phyloP scores from a whole-genome alignment of 2,329 filamentous ascomycete species.

The Triangularia verruculosa region DNA sequence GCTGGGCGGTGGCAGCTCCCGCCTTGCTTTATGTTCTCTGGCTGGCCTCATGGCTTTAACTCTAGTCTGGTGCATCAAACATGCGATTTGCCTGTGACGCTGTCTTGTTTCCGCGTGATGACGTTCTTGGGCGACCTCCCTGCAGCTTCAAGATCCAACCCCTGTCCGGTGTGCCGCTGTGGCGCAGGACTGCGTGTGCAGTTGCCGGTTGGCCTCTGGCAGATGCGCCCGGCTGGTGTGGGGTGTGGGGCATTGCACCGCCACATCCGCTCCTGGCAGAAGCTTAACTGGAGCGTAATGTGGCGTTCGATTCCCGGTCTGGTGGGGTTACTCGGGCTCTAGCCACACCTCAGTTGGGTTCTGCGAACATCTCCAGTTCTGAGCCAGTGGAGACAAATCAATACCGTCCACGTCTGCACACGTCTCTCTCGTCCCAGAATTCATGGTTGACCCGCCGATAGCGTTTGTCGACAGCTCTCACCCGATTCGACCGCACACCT shows the following conservation, averaged over 20 bases:
- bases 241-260: constrained; percentile 8
- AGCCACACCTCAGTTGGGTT: constrained; percentile 8
- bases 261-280: constrained; percentile 14
- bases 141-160: not conserved
- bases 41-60: constrained; percentile 17
- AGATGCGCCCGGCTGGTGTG: not conserved
- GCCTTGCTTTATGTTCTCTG: constrained; percentile 16
- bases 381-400: constrained; percentile 23
- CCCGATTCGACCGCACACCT: not conserved
- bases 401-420: constrained; percentile 25
- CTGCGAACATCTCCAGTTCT: constrained; percentile 4
- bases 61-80: constrained; percentile 15
- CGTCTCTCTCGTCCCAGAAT: constrained; percentile 4
- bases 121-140: constrained; percentile 12
- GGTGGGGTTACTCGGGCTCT: not conserved
- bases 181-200: not conserved
- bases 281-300: not conserved
- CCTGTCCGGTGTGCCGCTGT: constrained; percentile 3
- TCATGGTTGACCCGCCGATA: constrained; percentile 1
- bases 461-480: constrained; percentile 9
- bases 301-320: constrained; percentile 20
- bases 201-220: constrained; percentile 4
- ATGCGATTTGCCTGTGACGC: not conserved
- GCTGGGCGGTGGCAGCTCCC: not conserved
- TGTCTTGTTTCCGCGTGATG: constrained; percentile 14